Base-by-base conservation (phyloP, 768 basidiomycete species). In the Kwoniella dendrophila region DNA sequence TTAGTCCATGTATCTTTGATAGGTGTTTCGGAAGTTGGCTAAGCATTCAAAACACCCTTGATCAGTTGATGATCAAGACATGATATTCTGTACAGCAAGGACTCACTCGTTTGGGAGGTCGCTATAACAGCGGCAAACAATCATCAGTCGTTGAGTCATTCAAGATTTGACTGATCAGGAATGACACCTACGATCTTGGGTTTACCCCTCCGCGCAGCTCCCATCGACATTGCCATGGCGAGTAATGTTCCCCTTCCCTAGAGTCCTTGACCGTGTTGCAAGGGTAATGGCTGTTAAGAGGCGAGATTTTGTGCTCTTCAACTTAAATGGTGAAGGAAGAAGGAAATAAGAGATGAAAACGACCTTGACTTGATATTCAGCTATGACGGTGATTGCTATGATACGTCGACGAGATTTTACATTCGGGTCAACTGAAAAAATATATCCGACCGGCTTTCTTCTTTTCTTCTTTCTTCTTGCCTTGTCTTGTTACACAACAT, bases 1-100 rank as follows among this genome's bases (percentile, higher is more conserved):
- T 86, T 86, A 5, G 83, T 76, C 91, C 93, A 96, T 43, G 88
- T 93, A 67, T 90, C 87, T 43, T 91, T 87, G 27, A 87, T 83
- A n/a, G 89, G 73, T 32, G 74, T 74, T n/a, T 77, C 69, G 0
- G 73, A 68, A 7, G 56, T 58, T 22, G 56, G 56, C 56, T 58
- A 27, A n/a, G n/a, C n/a, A 18, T n/a, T 14, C 7, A 43, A 4
- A 24, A 20, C 5, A 33, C 54, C 24, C 11, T 20, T 26, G 11
- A 20, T 33, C 32, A 44, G 30, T 5, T 36, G n/a, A n/a, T n/a
- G n/a, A n/a, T n/a, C n/a, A n/a, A n/a, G n/a, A n/a, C n/a, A n/a
- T n/a, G n/a, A n/a, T n/a, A n/a, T n/a, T n/a, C n/a, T n/a, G n/a
- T n/a, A n/a, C 34, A 36, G 34, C 34, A 8, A 16, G 16, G 6